Evolutionary conservation across 805 yeast species (phyloP), one percentile per base, ranked within the genome.

Genomic region (Wickerhamiella dianesei): DNA sequence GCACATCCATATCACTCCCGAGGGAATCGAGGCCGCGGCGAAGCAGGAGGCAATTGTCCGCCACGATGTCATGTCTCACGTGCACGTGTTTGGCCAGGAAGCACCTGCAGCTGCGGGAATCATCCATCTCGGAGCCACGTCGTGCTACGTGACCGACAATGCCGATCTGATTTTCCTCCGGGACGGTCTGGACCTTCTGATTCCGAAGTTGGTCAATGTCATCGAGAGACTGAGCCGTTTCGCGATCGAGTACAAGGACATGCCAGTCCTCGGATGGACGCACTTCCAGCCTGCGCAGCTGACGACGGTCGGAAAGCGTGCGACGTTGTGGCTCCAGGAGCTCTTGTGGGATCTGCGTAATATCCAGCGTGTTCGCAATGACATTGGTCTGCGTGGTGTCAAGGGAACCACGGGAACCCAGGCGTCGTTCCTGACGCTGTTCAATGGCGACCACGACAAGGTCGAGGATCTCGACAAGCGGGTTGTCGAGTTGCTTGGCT

Each of bases 381-480:
- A 92, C 65, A 68, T 92, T 56, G 97, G 97, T 43, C 74, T 92
- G 59, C 80, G 98, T 69, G 98, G 98, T 64, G 97, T 88, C 56
- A 92, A 92, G 72, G 98, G 98, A 63, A 92, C 98, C 51, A 92
- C 98, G 43, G 98, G 98, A 67, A 92, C 98, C 37, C 98, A 92
- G 70, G 98, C 84, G 48, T 89, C 97, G 1, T 92, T 92, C 76
- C 71, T 92, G 63, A 76, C 96, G 17, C 75, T 92, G 57, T 92
- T 87, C 80, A 94, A 89, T 59, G 97, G 97, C 55, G 81, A 92
- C 67, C 96, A 89, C 67, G 96, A 83, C 63, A 87, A 85, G 70
- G 98, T 92, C 55, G 98, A 92, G 70, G 79, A 72, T 48, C 72
- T 92, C 59, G 98, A 92, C 65, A 79, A 82, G 64, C 80, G 86